Evolutionary conservation across 164 flowering plant genomes (phyloP).

Genomic region (Magnolia officinalis): DNA sequence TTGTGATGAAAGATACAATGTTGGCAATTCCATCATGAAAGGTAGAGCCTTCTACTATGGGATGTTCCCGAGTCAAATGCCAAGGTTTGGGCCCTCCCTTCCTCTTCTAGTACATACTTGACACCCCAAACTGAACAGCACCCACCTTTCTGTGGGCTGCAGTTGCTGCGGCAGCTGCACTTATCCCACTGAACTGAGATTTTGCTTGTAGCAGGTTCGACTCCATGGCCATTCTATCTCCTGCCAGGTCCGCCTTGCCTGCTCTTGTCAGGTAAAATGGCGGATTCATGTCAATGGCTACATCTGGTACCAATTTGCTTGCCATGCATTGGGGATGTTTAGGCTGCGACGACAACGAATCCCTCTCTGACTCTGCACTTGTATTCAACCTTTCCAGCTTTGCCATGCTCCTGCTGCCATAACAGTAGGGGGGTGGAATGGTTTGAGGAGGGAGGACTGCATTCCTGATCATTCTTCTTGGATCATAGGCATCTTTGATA

Average conservation of each 20-base stretch:
- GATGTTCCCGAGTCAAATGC: background rate
- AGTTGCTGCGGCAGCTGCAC: conserved; percentile 35
- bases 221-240: conserved; percentile 42
- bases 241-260: conserved; percentile 32
- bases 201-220: conserved; percentile 55
- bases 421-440: conserved; percentile 36
- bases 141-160: conserved; percentile 64
- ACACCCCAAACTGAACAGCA: conserved; percentile 59
- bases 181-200: conserved; percentile 49
- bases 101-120: conserved; percentile 54
- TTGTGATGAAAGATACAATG: background rate
- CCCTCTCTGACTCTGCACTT: conserved; percentile 26
- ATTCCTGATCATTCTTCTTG: conserved; percentile 42
- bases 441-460: conserved; percentile 41
- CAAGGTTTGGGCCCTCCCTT: background rate
- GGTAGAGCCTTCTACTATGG: background rate
- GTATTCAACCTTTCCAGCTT: conserved; percentile 34
- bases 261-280: conserved; percentile 49
- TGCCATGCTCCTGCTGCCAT: conserved; percentile 26
- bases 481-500: conserved; percentile 49
- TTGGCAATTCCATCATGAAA: background rate
- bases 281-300: conserved; percentile 59
- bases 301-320: conserved; percentile 54
- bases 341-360: conserved; percentile 15
- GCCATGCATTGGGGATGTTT: conserved; percentile 43